A percentile compares a stretch with the other conserved stretches of the same genome.
phyloP scores from a whole-genome alignment of 192 early-diverging fungal species.

The Umbelopsis ramanniana region DNA sequence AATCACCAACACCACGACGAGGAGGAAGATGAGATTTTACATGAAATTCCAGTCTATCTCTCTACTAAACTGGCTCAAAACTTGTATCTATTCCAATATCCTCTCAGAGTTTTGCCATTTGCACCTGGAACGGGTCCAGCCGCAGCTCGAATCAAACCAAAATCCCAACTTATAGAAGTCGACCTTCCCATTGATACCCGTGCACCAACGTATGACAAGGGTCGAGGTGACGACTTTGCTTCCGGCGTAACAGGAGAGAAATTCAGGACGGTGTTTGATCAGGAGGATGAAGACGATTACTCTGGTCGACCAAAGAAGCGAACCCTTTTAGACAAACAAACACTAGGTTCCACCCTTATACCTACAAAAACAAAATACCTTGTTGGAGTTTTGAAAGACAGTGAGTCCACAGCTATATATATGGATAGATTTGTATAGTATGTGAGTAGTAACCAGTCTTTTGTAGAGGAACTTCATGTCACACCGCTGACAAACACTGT shows the following conservation, averaged over 20 bases:
- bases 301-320: conserved; percentile 19
- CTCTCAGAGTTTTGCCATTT: conserved; percentile 62
- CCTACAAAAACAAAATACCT: conserved; percentile 83
- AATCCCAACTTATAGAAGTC: conserved; percentile 81
- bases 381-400: conserved; percentile 76
- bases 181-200: conserved; percentile 81
- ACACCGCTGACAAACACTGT: conserved; percentile 74
- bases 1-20: conserved; percentile 20
- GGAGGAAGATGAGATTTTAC: conserved; percentile 69
- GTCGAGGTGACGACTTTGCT: conserved; percentile 79
- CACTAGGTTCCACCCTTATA: conserved; percentile 73
- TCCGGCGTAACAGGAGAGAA: conserved; percentile 75
- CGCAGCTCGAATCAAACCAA: conserved; percentile 81
- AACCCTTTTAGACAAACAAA: conserved; percentile 80
- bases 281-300: conserved; percentile 47
- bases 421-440: not conserved
- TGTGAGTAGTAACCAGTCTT: not conserved
- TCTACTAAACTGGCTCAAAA: conserved; percentile 67
- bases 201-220: conserved; percentile 73
- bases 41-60: conserved; percentile 82
- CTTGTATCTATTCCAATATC: conserved; percentile 87
- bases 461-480: conserved; percentile 81
- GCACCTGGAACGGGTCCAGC: conserved; percentile 48
- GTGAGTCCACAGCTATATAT: conserved; percentile 43
- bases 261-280: conserved; percentile 64